Base-by-base conservation (phyloP, 495 filamentous ascomycete species). In the Evernia prunastri region DNA sequence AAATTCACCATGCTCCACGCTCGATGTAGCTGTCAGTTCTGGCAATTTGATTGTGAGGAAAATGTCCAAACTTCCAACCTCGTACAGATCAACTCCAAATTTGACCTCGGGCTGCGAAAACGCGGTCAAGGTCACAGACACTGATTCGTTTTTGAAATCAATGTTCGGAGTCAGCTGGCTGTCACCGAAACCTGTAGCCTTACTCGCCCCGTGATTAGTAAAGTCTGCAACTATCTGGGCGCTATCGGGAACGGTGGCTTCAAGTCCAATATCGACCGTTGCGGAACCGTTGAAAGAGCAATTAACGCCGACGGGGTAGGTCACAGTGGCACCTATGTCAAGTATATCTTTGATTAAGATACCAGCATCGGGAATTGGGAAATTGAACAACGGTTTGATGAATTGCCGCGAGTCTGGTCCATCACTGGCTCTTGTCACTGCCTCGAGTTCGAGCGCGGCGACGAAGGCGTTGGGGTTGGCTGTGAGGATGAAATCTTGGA, bases 51-150 rank as follows among this genome's bases (percentile, higher is more conserved):
- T 18, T 12, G 63, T 66, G 20, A 75, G 13, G 6, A 63, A 67
- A 29, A 69, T 65, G n/a, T 72, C 71, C 15, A 74, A 27, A 11
- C 69, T 67, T 1, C 71, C 73, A 31, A 75, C 25, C 13, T 64
- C 56, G 8, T 42, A 37, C 25, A 76, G 39, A 3, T 76, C 73
- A 31, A 74, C 39, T 10, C 68, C 73, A 53, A 76, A 69, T 10
- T 67, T 61, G n/a, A 76, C 40, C 43, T 73, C 70, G 1, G 73
- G 75, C 36, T 71, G 68, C n/a, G 73, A 74, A 37, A 68, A 67
- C 2, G 72, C 71, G n/a, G 59, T 35, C n/a, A 74, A 39, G 27
- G 63, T 66, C 17, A 73, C 37, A 0, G 65, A 51, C 5, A 66
- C 70, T 4, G 70, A 67, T 4, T 67, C 61, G 23, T 60, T 60